Base-by-base conservation (phyloP, 768 basidiomycete species). In the Trametopsis cervina region DNA sequence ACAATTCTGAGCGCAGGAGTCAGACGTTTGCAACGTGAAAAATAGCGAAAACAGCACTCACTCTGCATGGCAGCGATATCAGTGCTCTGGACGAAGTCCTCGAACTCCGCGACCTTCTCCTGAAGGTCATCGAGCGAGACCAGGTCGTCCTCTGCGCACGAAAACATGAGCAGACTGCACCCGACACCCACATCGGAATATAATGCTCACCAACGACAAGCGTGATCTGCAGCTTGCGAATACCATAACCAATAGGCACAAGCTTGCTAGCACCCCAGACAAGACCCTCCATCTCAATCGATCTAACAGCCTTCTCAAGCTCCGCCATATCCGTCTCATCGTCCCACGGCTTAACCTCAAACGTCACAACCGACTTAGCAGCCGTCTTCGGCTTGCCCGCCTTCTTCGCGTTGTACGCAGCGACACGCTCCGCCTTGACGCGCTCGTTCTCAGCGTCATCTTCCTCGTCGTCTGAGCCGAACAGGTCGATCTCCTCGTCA, bases 271-370 rank as follows among this genome's bases (percentile, higher is more conserved):
- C 78, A 67, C 96, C 95, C 96, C 96, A 99, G 42, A 97, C 78
- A 49, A 99, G 85, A 62, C 96, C 96, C 35, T 87, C 84, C 72
- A 80, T 71, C 67, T 89, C 78, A 59, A 98, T 82, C 18, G 89
- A 82, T 51, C 96, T 83, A 46, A 98, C 95, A 36, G 77, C 61
- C 13, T 73, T 67, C 69, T 98, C 95, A 58, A 98, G 75, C 43
- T 73, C 87, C 38, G 63, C 76, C 94, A 99, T 94, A 69, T 97
- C 91, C 43, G 96, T 99, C 74, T 96, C 93, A 63, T 98, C 95
- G 66, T 98, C 95, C 95, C 93, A 96, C 35, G 95, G 94, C 72
- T 99, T 99, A 54, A 99, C 93, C 57, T 98, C 95, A 58, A 98
- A 72, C 40, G 95, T 99, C 43, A 99, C 96, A 53, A 99, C 83